These are phyloP conservation scores for Mercurialis annua DNA, from an alignment of 345 rosid genomes.

Conservation along the genomic window DNA sequence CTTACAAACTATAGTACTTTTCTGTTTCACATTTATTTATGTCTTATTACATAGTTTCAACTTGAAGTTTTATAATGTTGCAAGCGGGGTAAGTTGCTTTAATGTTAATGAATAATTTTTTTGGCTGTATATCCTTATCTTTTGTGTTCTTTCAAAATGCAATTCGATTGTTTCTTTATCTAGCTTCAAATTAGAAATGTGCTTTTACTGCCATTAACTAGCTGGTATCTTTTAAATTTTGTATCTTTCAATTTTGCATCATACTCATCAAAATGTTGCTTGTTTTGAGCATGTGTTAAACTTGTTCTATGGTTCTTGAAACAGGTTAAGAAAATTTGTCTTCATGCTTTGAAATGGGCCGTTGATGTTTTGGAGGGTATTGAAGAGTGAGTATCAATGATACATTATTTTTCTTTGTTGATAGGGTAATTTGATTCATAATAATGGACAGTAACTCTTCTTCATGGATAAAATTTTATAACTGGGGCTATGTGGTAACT, in stretches of 20 bases:
- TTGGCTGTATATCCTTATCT: no score
- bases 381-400: not conserved
- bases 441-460: no score
- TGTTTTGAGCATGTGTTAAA: not conserved
- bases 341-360: slow-evolving; percentile 14
- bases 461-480: no score
- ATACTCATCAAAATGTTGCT: slow-evolving; percentile 1
- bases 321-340: slow-evolving; percentile 13
- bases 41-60: not conserved
- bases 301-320: not conserved
- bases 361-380: not conserved
- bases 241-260: not conserved
- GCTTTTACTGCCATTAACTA: not conserved
- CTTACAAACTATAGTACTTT: not conserved
- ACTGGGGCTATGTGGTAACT: no score
- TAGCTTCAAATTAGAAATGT: not conserved
- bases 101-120: not conserved
- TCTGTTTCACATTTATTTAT: no score
- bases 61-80: not conserved
- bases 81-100: not conserved
- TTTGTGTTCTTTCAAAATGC: no score
- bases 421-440: no score
- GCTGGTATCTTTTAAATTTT: not conserved
- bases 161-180: not conserved
- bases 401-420: not conserved